Evolutionary conservation across 1,284 basidiomycete species (phyloP).

Genomic region (Ceratobasidium sp.): DNA sequence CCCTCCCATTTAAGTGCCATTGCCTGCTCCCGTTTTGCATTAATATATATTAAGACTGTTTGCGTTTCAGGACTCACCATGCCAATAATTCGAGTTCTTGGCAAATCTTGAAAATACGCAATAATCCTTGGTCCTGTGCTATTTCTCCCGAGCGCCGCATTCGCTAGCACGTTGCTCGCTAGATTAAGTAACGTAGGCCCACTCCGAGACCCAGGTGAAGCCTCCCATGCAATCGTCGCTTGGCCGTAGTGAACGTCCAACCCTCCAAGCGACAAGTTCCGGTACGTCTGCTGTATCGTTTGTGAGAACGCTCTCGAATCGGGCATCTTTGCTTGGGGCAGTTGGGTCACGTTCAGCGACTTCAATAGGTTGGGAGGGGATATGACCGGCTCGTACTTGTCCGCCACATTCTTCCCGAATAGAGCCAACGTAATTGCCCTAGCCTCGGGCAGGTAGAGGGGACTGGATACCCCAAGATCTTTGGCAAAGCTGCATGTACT

Average conservation of each 20-base stretch:
- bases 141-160: constrained; percentile 58
- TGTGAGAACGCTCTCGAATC: constrained; percentile 63
- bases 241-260: constrained; percentile 65
- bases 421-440: not conserved
- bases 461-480: constrained; percentile 55
- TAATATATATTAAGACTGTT: too few species aligned
- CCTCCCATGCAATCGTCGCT: constrained; percentile 72
- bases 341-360: constrained; percentile 54
- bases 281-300: constrained; percentile 61
- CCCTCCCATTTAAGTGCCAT: constrained; percentile 50
- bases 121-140: constrained; percentile 30
- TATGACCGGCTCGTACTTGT: constrained; percentile 49
- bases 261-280: constrained; percentile 66
- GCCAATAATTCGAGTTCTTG: constrained; percentile 23
- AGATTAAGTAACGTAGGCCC: constrained; percentile 73
- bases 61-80: constrained; percentile 28
- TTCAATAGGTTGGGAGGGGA: constrained; percentile 62
- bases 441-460: constrained; percentile 61
- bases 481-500: constrained; percentile 59
- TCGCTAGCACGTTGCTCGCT: constrained; percentile 71
- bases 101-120: constrained; percentile 38
- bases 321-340: constrained; percentile 49
- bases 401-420: not conserved
- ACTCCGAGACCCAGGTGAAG: constrained; percentile 58
- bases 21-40: not conserved